Percentiles rank a stretch among this genome's conserved stretches.
phyloP scores from a whole-genome alignment of 768 basidiomycete species.

The Lactifluus volemus region DNA sequence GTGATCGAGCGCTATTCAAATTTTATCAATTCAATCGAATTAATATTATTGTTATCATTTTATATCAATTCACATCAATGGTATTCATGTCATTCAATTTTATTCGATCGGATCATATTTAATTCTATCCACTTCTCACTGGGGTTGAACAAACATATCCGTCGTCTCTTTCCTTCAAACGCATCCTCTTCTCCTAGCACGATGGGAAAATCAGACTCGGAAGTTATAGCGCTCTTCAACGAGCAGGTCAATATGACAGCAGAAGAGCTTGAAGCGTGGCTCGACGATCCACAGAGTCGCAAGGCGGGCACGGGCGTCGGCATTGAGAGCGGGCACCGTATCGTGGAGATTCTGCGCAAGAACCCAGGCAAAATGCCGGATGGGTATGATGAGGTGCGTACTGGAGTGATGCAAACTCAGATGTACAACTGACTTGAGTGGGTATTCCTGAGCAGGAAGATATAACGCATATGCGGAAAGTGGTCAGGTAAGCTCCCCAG shows the following conservation, averaged over 20 bases:
- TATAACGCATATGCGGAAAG: slow-evolving; percentile 29
- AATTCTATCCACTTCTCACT: no score
- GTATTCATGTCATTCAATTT: no score
- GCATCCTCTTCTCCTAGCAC: neutral
- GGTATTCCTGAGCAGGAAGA: slow-evolving; percentile 21
- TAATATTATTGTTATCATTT: no score
- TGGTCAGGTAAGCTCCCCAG: slow-evolving; percentile 25
- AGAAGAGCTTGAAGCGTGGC: slow-evolving; percentile 28
- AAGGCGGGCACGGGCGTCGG: slow-evolving; percentile 29
- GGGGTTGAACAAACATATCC: no score
- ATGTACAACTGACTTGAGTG: no score
- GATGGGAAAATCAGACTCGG: slow-evolving; percentile 26
- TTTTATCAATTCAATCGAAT: no score
- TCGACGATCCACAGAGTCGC: slow-evolving; percentile 26
- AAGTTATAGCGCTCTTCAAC: slow-evolving; percentile 27
- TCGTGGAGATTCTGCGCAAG: slow-evolving; percentile 29
- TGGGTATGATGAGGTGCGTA: slow-evolving; percentile 23
- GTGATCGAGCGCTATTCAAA: no score
- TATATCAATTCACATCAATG: no score
- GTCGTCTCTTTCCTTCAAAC: no score
- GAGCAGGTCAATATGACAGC: slow-evolving; percentile 27
- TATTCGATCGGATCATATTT: no score
- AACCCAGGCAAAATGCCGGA: slow-evolving; percentile 26
- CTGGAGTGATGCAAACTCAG: neutral
- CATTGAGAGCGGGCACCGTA: slow-evolving; percentile 28